phyloP scores from a whole-genome alignment of 2,329 filamentous ascomycete species.

The Talaromyces marneffei region DNA sequence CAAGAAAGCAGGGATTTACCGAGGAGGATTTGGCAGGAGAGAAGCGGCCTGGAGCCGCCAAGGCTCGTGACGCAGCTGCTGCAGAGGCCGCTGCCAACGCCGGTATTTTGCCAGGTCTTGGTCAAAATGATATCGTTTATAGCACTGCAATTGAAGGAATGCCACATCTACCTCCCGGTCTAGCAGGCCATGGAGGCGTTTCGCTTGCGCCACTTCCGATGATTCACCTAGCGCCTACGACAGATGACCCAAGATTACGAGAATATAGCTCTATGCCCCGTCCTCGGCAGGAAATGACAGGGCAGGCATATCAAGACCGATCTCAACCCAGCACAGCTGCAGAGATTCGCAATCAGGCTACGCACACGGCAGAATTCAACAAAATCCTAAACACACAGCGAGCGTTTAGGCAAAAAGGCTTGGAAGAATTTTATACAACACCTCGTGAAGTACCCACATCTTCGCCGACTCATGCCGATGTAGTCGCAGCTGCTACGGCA shows the following conservation, averaged over 20 bases:
- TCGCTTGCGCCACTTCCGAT: constrained; percentile 66
- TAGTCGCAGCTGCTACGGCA: constrained; percentile 25
- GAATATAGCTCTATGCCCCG: constrained; percentile 81
- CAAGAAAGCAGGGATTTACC: constrained; percentile 94
- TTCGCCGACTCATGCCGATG: constrained; percentile 32
- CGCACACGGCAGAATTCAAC: constrained; percentile 86
- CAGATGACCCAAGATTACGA: constrained; percentile 68
- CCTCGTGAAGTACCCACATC: constrained; percentile 69
- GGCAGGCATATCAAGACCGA: constrained; percentile 80
- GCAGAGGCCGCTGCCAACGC: constrained; percentile 59
- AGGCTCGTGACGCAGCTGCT: constrained; percentile 74
- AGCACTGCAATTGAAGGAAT: constrained; percentile 67
- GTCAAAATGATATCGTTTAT: constrained; percentile 84
- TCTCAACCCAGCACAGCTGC: constrained; percentile 67
- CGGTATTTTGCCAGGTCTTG: constrained; percentile 54
- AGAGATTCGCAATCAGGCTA: constrained; percentile 79
- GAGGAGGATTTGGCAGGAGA: constrained; percentile 94
- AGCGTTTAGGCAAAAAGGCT: constrained; percentile 69
- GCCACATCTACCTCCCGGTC: constrained; percentile 64
- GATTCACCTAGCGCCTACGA: constrained; percentile 74
- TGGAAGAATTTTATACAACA: constrained; percentile 75
- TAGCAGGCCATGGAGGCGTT: constrained; percentile 61
- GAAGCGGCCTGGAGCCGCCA: constrained; percentile 87
- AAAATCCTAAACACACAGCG: constrained; percentile 76
- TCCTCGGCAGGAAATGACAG: constrained; percentile 82